These are phyloP conservation scores for Emergomyces africanus DNA, from an alignment of 2,329 filamentous ascomycete species.

Conservation along the genomic window DNA sequence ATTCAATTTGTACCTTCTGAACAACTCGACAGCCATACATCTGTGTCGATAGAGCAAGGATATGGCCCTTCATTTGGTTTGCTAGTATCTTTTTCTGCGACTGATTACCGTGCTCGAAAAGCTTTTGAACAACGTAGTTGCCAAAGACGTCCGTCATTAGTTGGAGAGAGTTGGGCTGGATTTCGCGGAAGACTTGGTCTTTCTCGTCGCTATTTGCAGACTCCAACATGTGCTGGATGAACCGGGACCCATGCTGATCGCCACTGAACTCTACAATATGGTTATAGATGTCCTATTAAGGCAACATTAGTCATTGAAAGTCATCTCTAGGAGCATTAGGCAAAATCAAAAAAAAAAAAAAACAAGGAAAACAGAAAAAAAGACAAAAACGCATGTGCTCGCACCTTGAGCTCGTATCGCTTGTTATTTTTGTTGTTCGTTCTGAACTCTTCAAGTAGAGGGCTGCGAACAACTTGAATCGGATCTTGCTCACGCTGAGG, in stretches of 20 bases:
- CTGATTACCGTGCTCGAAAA: slow-evolving; percentile 93
- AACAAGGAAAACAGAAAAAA: too few species aligned
- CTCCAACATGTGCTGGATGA: slow-evolving; percentile 87
- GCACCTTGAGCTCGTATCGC: slow-evolving; percentile 65
- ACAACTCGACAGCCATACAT: slow-evolving; percentile 94
- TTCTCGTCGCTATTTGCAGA: slow-evolving; percentile 94
- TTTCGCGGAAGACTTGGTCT: slow-evolving; percentile 76
- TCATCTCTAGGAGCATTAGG: not conserved
- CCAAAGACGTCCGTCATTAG: slow-evolving; percentile 96
- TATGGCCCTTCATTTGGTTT: slow-evolving; percentile 74
- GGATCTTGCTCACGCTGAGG: slow-evolving; percentile 45
- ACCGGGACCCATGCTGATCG: slow-evolving; percentile 88
- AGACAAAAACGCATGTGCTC: not conserved
- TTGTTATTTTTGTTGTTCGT: slow-evolving; percentile 53
- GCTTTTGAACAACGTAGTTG: slow-evolving; percentile 96
- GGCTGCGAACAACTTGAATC: slow-evolving; percentile 53
- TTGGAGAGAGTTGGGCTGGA: slow-evolving; percentile 69
- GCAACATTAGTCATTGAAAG: not conserved
- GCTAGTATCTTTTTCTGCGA: slow-evolving; percentile 81
- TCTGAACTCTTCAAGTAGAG: slow-evolving; percentile 68
- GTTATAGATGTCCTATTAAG: slow-evolving; percentile 58
- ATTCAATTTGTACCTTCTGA: slow-evolving; percentile 54
- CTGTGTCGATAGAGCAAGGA: slow-evolving; percentile 66
- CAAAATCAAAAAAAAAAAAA: too few species aligned
- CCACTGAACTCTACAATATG: slow-evolving; percentile 91